Conservation (phyloP, 768 basidiomycete species). For the Naganishia friedmannii region DNA sequence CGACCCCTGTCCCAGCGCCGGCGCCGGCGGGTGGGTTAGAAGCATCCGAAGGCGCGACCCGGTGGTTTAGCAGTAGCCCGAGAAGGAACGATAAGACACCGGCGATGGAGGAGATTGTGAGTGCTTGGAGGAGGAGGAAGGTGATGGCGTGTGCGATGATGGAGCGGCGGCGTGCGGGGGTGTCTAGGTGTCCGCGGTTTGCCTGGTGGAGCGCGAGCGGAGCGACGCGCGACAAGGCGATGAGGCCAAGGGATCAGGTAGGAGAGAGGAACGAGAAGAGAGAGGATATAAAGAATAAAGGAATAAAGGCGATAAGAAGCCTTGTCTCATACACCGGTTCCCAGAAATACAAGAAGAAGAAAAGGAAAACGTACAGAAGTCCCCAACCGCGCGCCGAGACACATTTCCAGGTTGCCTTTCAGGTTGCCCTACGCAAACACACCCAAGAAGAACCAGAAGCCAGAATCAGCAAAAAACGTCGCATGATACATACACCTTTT, state of each 20-base stretch:
- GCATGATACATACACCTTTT: no score
- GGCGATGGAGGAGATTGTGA: conserved; percentile 81
- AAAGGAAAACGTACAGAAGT: conserved; percentile 61
- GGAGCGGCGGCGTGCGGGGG: conserved; percentile 60
- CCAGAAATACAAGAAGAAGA: neutral
- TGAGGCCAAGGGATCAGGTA: no score
- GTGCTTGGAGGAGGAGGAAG: conserved; percentile 88
- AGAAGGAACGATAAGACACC: conserved; percentile 73
- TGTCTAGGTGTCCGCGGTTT: conserved; percentile 87
- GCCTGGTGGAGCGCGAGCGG: conserved; percentile 52
- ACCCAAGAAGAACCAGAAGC: no score
- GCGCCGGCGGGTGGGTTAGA: conserved; percentile 29
- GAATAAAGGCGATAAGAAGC: no score
- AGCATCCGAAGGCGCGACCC: conserved; percentile 37
- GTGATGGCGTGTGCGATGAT: conserved; percentile 78
- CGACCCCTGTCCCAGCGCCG: conserved; percentile 5
- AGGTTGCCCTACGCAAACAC: conserved; percentile 60
- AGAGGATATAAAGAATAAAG: no score
- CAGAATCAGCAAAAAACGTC: no score
- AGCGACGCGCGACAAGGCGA: no score
- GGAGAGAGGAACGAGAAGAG: no score
- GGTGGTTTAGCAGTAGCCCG: conserved; percentile 56
- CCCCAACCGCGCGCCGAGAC: conserved; percentile 88
- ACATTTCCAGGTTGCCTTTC: conserved; percentile 98
- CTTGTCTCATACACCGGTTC: no score